Percentiles rank a stretch among this genome's conserved stretches.
Conservation (phyloP, 176 grass and related monocot species). For the Alloteropsis semialata region DNA sequence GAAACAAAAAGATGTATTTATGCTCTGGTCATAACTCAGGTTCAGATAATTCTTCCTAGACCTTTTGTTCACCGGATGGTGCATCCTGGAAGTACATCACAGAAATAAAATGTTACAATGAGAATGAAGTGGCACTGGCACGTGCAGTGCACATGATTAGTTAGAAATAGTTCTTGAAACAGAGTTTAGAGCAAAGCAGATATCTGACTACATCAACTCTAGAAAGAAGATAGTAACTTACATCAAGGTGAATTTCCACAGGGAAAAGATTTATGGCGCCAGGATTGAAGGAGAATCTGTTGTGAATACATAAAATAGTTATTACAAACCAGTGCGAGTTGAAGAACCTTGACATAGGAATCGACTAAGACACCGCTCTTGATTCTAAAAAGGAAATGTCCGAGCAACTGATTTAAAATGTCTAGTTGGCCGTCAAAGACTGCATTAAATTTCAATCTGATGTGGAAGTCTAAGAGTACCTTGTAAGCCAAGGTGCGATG, state of each 20-base stretch:
- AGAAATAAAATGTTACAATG: conserved; percentile 18
- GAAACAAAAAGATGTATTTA: conserved; percentile 14
- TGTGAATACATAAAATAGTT: conserved; percentile 18
- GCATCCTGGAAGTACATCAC: conserved; percentile 41
- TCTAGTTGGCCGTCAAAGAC: neutral
- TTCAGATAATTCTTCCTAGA: conserved; percentile 28
- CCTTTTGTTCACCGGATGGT: conserved; percentile 41
- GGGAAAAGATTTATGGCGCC: conserved; percentile 85
- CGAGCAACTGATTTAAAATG: neutral
- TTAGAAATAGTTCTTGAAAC: neutral
- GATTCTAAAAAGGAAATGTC: neutral
- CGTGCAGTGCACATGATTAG: neutral
- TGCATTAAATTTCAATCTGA: neutral
- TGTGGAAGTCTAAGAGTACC: neutral
- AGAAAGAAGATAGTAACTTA: conserved; percentile 49
- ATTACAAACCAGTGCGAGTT: neutral
- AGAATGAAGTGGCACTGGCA: neutral
- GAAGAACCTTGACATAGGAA: neutral
- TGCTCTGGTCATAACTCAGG: neutral
- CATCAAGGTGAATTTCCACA: conserved; percentile 90
- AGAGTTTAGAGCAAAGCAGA: neutral
- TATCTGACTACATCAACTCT: neutral
- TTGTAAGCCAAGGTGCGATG: neutral
- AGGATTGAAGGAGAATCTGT: conserved; percentile 94
- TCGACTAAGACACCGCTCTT: neutral